Percentiles rank a stretch among this genome's conserved stretches.
Conservation (phyloP, 768 basidiomycete genomes). For the Mycena venus region DNA sequence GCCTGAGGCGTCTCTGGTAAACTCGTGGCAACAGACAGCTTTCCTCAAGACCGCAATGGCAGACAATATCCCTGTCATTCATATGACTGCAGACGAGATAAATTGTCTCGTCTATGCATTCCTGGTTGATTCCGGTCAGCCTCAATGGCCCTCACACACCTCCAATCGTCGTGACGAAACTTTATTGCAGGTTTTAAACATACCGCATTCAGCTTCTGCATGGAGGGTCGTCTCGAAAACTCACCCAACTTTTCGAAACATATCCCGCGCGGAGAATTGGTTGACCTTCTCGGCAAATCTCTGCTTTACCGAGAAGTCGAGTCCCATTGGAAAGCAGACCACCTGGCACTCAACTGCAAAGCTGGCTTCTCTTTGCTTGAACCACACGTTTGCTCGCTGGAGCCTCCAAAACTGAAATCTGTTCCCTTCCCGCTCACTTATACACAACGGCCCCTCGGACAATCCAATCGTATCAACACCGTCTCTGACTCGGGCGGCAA, state of each 20-base stretch:
- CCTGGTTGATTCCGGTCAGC: constrained; percentile 82
- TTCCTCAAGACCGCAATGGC: constrained; percentile 11
- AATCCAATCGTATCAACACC: background rate
- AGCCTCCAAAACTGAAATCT: constrained; percentile 50
- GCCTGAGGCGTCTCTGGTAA: constrained; percentile 2
- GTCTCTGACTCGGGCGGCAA: constrained; percentile 43
- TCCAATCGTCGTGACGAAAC: constrained; percentile 21
- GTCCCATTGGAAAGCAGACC: constrained; percentile 81
- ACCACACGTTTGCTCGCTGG: constrained; percentile 76
- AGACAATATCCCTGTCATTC: constrained; percentile 56
- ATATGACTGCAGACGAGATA: constrained; percentile 84
- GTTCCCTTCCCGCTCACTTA: constrained; percentile 23
- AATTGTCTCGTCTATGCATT: constrained; percentile 90
- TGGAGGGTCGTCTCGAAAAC: constrained; percentile 79
- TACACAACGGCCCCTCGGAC: constrained; percentile 10
- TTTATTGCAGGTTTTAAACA: constrained; percentile 76
- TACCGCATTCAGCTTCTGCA: constrained; percentile 84
- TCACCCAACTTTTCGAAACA: constrained; percentile 79
- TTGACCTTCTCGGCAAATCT: constrained; percentile 85
- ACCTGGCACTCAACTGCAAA: constrained; percentile 75
- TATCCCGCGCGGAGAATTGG: constrained; percentile 84
- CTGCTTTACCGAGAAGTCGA: constrained; percentile 88
- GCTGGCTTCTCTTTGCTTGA: constrained; percentile 81
- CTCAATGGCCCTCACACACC: background rate
- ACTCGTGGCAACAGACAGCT: background rate